phyloP scores from a whole-genome alignment of 805 yeast genomes.

The Metschnikowia kunwiensis region DNA sequence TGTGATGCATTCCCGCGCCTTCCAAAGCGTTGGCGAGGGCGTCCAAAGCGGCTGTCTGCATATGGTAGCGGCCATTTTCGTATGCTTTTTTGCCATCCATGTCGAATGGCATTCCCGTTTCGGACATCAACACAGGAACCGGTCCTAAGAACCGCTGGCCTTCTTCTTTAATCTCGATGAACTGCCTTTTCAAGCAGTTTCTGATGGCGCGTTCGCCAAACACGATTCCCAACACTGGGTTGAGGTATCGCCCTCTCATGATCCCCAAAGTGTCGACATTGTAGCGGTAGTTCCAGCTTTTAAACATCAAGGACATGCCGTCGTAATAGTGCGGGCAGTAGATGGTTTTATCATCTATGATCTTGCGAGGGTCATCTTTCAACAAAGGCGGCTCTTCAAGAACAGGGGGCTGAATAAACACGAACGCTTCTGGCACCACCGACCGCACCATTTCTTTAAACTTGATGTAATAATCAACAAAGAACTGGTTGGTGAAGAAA shows the following conservation, averaged over 20 bases:
- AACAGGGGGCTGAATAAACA: constrained; percentile 80
- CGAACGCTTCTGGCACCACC: constrained; percentile 43
- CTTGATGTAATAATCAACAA: constrained; percentile 56
- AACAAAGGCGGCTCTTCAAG: constrained; percentile 71
- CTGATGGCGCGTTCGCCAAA: constrained; percentile 80
- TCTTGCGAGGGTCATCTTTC: constrained; percentile 41
- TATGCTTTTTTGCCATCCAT: constrained; percentile 82
- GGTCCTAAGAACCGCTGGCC: constrained; percentile 59
- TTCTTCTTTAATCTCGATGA: constrained; percentile 64
- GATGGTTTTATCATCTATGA: constrained; percentile 63
- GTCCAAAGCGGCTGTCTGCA: constrained; percentile 82
- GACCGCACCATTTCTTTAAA: constrained; percentile 50
- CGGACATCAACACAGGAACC: constrained; percentile 79
- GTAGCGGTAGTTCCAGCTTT: constrained; percentile 77
- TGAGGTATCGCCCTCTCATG: constrained; percentile 69
- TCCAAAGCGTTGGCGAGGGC: constrained; percentile 80
- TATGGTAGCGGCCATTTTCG: constrained; percentile 57
- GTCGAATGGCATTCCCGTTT: constrained; percentile 97
- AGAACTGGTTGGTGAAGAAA: constrained; percentile 61
- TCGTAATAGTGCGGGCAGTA: constrained; percentile 92
- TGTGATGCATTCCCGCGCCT: constrained; percentile 63
- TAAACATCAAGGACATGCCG: constrained; percentile 89
- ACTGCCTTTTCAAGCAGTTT: constrained; percentile 65
- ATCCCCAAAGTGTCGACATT: constrained; percentile 91
- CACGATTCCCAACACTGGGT: constrained; percentile 72